Evolutionary conservation across 768 basidiomycete species (phyloP), one percentile per base, ranked within the genome.

Genomic region (Leccinum ochraceum): DNA sequence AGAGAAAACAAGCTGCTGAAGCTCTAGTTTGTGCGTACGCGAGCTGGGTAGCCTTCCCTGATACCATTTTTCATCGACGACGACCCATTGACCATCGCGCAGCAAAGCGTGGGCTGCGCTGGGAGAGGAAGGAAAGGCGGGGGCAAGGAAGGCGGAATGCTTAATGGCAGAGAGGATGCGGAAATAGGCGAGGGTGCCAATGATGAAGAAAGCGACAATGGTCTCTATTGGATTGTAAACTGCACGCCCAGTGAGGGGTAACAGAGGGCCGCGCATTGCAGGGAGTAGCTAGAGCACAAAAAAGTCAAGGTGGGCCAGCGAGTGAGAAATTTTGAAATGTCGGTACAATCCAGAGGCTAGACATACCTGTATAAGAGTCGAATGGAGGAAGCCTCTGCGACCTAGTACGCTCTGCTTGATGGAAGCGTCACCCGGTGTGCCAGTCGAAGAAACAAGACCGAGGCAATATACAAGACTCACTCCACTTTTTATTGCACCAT

Each of bases 181-280:
- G 74, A 98, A 97, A 75, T 98, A 98, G 52, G 93, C 90, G 55
- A 98, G 83, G 1, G 97, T 98, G 22, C 91, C 90, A 61, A 95
- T 74, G 69, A 95, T 86, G 74, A 88, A 92, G 79, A 93, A 90
- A 73, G 87, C 85, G 59, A 97, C 94, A 64, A 97, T 94, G 8
- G 90, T 90, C 70, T 98, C 95, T 63, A 93, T 91, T 53, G 91
- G 91, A 5, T 80, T 86, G 72, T 86, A 86, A 16, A 88, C 88
- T 1, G 89, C 86, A 63, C 88, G 87, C 14, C 81, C 81, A 5
- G 89, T 89, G 64, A 92, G 79, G 2, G 89, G 87, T 48, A 87
- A 79, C 42, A 89, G 77, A 30, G 89, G 65, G 11, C 85, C 82
- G 59, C 87, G 81, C 83, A 90, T 83, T 58, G 58, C 55, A 20